Evolutionary conservation across 2,329 filamentous ascomycete species (phyloP).

Genomic region (Hypoxylon sp.): DNA sequence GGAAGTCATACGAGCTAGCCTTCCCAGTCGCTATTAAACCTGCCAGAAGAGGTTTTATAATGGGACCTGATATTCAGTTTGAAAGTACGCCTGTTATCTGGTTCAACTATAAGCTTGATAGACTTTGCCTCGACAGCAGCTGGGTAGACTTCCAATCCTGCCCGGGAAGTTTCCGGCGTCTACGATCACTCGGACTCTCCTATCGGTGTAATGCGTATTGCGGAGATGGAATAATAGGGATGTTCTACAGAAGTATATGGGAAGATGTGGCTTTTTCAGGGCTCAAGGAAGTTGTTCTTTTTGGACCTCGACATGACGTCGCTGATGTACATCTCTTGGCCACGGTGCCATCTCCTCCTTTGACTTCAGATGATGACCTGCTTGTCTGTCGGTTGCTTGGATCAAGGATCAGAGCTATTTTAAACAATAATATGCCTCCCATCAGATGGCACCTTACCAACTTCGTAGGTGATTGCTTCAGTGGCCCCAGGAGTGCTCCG

Average conservation of each 20-base stretch:
- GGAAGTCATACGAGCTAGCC: neutral
- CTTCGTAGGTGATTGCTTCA: neutral
- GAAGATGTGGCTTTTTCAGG: no score
- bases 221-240: no score
- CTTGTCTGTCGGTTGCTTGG: no score
- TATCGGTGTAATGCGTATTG: neutral
- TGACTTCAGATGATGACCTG: no score
- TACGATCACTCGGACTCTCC: neutral
- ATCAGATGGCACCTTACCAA: neutral
- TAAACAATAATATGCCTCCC: neutral
- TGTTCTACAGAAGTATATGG: no score
- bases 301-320: no score
- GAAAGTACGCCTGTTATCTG: neutral
- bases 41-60: no score
- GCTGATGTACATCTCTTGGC: no score
- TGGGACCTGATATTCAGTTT: neutral
- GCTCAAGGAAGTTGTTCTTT: no score
- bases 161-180: neutral
- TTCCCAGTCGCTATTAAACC: neutral
- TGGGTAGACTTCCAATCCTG: neutral
- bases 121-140: neutral
- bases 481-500: neutral
- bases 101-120: constrained; percentile 3
- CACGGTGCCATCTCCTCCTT: no score
- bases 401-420: no score